These are phyloP conservation scores for Pyronema omphalodes DNA, from an alignment of 495 filamentous ascomycete genomes.

Conservation along the genomic window DNA sequence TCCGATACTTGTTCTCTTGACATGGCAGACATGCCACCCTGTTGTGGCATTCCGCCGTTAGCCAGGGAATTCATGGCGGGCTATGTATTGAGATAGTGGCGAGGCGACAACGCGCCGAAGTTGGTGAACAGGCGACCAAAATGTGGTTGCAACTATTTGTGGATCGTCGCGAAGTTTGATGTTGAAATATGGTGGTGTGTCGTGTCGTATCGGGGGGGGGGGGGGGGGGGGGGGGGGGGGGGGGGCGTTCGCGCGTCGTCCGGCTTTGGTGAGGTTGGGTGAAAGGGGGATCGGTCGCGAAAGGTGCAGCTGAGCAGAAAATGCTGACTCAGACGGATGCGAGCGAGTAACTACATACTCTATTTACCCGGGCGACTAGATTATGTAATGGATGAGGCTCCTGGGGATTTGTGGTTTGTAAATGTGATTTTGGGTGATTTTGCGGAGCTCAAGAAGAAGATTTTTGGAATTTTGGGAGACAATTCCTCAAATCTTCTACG, in stretches of 20 bases:
- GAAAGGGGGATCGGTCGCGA: neutral
- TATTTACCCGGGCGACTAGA: no score
- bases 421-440: no score
- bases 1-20: constrained; percentile 19
- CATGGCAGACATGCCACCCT: constrained; percentile 14
- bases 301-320: neutral
- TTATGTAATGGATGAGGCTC: no score
- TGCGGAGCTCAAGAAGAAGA: no score
- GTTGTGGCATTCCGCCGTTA: constrained; percentile 17
- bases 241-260: neutral
- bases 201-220: neutral
- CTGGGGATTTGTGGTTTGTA: no score
- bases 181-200: neutral
- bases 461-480: no score
- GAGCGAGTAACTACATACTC: no score
- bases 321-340: no score
- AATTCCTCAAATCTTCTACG: no score
- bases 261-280: neutral
- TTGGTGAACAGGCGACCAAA: neutral
- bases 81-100: neutral
- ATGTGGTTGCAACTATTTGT: neutral
- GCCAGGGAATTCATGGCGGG: constrained; percentile 21
- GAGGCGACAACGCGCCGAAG: neutral
- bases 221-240: neutral
- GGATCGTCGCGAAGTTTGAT: neutral